phyloP scores from a whole-genome alignment of 805 yeast species.

The Saturnispora hagleri region DNA sequence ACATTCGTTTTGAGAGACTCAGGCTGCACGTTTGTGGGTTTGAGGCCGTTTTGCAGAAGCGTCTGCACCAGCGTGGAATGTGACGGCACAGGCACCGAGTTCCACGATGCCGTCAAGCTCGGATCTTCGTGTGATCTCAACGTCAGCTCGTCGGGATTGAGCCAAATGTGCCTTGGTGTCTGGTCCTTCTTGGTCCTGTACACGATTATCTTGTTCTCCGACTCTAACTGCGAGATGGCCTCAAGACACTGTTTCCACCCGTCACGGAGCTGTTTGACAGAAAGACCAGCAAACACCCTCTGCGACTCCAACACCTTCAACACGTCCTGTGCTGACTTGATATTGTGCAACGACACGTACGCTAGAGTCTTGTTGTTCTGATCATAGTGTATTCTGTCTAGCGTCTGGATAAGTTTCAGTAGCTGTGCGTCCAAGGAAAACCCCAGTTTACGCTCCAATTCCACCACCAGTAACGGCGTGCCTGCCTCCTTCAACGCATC shows the following conservation, averaged over 20 bases:
- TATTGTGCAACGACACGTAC: constrained; percentile 83
- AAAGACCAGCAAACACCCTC: constrained; percentile 77
- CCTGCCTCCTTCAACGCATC: constrained; percentile 69
- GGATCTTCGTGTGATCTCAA: constrained; percentile 37
- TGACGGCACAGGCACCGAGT: constrained; percentile 66
- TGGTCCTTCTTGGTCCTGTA: constrained; percentile 88
- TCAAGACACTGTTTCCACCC: constrained; percentile 92
- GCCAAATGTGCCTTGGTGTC: constrained; percentile 89
- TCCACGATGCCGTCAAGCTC: constrained; percentile 81
- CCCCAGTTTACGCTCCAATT: constrained; percentile 58
- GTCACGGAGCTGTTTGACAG: constrained; percentile 69
- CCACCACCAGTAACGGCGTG: constrained; percentile 52
- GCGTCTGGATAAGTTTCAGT: constrained; percentile 60
- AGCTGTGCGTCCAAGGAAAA: constrained; percentile 53
- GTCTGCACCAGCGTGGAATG: constrained; percentile 72
- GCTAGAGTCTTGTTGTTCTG: constrained; percentile 57
- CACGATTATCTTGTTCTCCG: constrained; percentile 68
- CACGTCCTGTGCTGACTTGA: constrained; percentile 71
- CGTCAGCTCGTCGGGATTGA: constrained; percentile 56
- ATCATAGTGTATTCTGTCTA: constrained; percentile 70
- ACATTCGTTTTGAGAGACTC: constrained; percentile 66
- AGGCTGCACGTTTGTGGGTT: constrained; percentile 98
- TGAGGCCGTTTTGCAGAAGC: constrained; percentile 75
- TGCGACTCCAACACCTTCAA: constrained; percentile 66
- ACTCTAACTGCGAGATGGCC: constrained; percentile 71